phyloP scores from a whole-genome alignment of 2,329 filamentous ascomycete genomes.

The Nemania abortiva region DNA sequence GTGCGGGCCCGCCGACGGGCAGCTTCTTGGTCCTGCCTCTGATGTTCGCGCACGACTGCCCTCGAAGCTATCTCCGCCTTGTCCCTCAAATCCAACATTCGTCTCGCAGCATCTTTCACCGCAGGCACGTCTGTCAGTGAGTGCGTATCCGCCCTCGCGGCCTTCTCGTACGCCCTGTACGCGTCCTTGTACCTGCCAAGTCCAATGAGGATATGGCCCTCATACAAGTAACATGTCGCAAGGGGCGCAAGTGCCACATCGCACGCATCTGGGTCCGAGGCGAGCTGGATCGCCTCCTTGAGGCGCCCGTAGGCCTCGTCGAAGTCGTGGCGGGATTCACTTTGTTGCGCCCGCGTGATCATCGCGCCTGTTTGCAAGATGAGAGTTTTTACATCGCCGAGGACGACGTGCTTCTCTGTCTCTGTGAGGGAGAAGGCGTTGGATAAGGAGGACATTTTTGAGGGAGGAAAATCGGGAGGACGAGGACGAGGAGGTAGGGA shows the following conservation, averaged over 20 bases:
- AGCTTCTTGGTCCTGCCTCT: neutral
- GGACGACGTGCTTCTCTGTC: constrained; percentile 35
- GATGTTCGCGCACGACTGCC: neutral
- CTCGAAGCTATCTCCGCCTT: neutral
- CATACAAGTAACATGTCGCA: constrained; percentile 41
- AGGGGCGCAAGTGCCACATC: constrained; percentile 42
- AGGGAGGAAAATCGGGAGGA: neutral
- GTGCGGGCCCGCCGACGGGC: too few relatives aligned
- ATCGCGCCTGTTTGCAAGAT: constrained; percentile 24
- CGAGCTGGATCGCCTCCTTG: constrained; percentile 38
- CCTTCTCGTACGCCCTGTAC: constrained; percentile 33
- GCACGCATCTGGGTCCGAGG: constrained; percentile 41
- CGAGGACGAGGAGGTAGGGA: neutral
- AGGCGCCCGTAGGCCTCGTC: constrained; percentile 29
- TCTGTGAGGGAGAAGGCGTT: constrained; percentile 40
- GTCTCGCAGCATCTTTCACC: constrained; percentile 17
- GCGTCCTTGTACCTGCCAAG: constrained; percentile 37
- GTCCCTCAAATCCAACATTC: neutral
- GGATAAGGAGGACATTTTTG: constrained; percentile 26
- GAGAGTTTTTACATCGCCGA: constrained; percentile 28
- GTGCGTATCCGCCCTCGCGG: constrained; percentile 1
- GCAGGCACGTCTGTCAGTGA: constrained; percentile 27
- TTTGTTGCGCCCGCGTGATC: constrained; percentile 23
- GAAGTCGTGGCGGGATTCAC: constrained; percentile 15
- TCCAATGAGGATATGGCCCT: constrained; percentile 39